These are phyloP conservation scores for Tympanopsis confertula DNA, from an alignment of 2,329 filamentous ascomycete genomes.

Conservation along the genomic window DNA sequence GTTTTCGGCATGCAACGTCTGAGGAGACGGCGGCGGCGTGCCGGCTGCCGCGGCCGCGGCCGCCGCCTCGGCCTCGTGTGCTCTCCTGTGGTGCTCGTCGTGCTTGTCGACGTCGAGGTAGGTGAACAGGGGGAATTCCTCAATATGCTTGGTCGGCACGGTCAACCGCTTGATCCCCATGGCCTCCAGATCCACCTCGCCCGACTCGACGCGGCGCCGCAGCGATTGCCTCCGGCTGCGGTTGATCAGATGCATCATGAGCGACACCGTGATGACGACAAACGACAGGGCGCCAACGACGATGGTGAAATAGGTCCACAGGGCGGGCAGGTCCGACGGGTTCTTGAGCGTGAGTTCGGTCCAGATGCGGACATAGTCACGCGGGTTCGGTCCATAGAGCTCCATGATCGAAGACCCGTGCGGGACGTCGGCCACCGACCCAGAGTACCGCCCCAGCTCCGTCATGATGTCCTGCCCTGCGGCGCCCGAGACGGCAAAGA, in stretches of 20 bases:
- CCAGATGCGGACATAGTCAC: conserved; percentile 50
- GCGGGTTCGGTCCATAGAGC: conserved; percentile 39
- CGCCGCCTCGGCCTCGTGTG: conserved; percentile 12
- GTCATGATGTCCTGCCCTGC: conserved; percentile 59
- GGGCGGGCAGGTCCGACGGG: conserved; percentile 44
- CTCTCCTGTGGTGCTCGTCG: background rate
- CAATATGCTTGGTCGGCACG: conserved; percentile 61
- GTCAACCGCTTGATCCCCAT: conserved; percentile 74
- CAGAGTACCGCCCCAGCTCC: conserved; percentile 66
- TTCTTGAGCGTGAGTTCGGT: conserved; percentile 37
- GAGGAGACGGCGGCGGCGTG: background rate
- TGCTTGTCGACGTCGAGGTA: conserved; percentile 42
- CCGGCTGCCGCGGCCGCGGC: conserved; percentile 25
- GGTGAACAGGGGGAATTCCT: conserved; percentile 66
- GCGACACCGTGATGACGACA: conserved; percentile 55
- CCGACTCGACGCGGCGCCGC: conserved; percentile 57
- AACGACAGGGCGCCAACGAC: conserved; percentile 61
- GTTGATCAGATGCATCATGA: conserved; percentile 69
- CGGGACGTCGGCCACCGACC: conserved; percentile 53
- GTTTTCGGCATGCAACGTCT: background rate
- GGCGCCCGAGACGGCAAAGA: conserved; percentile 67
- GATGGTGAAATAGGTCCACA: conserved; percentile 70
- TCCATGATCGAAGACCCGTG: conserved; percentile 42
- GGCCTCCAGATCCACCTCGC: conserved; percentile 76
- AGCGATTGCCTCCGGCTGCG: conserved; percentile 57